These are phyloP conservation scores for Macrophomina pseudophaseolina DNA, from an alignment of 2,329 filamentous ascomycete genomes.

Conservation along the genomic window DNA sequence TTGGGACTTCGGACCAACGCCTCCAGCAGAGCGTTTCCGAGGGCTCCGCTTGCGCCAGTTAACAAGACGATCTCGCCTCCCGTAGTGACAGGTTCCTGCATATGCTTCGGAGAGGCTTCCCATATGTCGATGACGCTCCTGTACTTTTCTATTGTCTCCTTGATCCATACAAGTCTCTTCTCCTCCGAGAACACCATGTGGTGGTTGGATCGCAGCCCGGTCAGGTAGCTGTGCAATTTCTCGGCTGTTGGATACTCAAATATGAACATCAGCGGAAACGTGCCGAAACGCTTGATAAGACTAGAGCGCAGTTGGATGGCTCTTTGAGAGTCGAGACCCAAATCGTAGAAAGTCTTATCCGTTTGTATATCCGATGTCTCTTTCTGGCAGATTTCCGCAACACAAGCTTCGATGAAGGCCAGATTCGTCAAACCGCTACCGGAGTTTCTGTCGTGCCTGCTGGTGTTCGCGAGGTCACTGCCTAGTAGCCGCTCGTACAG, in stretches of 20 bases:
- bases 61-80: slow-evolving; percentile 23
- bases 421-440: neutral
- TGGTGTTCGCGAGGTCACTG: neutral
- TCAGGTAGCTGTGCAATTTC: slow-evolving; percentile 28
- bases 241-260: slow-evolving; percentile 38
- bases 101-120: neutral
- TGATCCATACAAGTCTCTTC: neutral
- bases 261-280: slow-evolving; percentile 36
- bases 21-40: slow-evolving; percentile 27
- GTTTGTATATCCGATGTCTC: neutral
- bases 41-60: slow-evolving; percentile 26
- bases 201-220: too few species aligned
- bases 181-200: neutral
- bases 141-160: neutral
- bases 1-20: slow-evolving; percentile 16
- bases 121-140: neutral
- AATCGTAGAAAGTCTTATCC: slow-evolving; percentile 24
- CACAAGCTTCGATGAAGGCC: neutral
- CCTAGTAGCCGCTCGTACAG: slow-evolving; percentile 19
- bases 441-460: neutral
- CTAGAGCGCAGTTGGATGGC: slow-evolving; percentile 34
- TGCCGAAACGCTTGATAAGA: slow-evolving; percentile 32
- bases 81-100: neutral
- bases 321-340: slow-evolving; percentile 26
- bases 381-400: slow-evolving; percentile 3